A percentile compares a stretch with the other conserved stretches of the same genome.
phyloP scores from a whole-genome alignment of 2,329 filamentous ascomycete genomes.

The Nothophoma quercina region DNA sequence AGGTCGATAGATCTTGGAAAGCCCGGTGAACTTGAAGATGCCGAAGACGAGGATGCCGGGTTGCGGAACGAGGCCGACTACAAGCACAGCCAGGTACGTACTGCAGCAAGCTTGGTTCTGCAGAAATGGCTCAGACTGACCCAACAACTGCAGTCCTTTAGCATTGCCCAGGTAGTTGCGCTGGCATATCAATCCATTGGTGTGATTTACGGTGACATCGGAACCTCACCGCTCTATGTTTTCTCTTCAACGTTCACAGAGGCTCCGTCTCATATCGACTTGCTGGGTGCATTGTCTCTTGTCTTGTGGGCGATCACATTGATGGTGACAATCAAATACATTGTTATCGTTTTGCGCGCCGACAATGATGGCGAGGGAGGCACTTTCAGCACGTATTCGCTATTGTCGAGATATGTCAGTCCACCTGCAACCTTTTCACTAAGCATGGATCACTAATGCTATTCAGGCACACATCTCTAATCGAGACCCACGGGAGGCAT shows the following conservation, averaged over 20 bases:
- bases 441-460: background rate
- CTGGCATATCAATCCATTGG: constrained; percentile 69
- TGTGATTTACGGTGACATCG: constrained; percentile 75
- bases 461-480: constrained; percentile 65
- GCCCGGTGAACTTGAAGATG: constrained; percentile 22
- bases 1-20: constrained; percentile 9
- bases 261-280: constrained; percentile 60
- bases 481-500: constrained; percentile 64
- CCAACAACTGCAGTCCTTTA: constrained; percentile 34
- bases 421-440: background rate
- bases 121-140: constrained; percentile 16
- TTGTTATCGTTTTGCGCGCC: constrained; percentile 69
- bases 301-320: constrained; percentile 74
- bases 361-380: constrained; percentile 77
- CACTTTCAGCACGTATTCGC: constrained; percentile 71
- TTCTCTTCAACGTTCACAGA: constrained; percentile 71
- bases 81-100: constrained; percentile 40
- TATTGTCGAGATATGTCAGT: constrained; percentile 64
- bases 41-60: constrained; percentile 44
- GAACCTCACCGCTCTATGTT: constrained; percentile 73
- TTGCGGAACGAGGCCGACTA: constrained; percentile 41
- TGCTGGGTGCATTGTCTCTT: constrained; percentile 71
- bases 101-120: background rate
- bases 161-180: constrained; percentile 32
- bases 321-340: constrained; percentile 75